Percentiles rank a stretch among this genome's conserved stretches.
Evolutionary conservation across 1,284 basidiomycete species (phyloP).

Genomic region (Mycena sp.): DNA sequence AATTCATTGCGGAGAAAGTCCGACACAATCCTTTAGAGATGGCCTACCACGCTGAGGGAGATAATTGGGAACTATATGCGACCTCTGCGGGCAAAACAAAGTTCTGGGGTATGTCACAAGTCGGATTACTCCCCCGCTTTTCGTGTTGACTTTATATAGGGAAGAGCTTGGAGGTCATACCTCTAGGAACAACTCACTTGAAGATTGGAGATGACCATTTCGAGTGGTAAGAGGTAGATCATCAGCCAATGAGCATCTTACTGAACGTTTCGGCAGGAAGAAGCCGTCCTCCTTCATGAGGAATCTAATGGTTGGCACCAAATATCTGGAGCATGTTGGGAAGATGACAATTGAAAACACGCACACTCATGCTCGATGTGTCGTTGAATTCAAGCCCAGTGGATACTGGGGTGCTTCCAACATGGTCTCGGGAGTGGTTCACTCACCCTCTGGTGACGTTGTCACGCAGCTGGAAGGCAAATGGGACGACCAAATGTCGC

Average conservation of each 20-base stretch:
- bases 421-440: conserved; percentile 71
- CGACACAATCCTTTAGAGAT: conserved; percentile 86
- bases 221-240: conserved; percentile 62
- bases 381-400: conserved; percentile 85
- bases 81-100: conserved; percentile 85
- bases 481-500: conserved; percentile 83
- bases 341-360: conserved; percentile 78
- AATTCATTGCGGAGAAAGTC: conserved; percentile 90
- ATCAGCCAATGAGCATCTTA: neutral
- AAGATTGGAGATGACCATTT: conserved; percentile 72
- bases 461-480: conserved; percentile 78
- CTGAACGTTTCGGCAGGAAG: conserved; percentile 58
- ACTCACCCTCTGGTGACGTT: conserved; percentile 61
- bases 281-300: conserved; percentile 90
- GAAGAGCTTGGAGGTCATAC: conserved; percentile 86
- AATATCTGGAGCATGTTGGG: conserved; percentile 87
- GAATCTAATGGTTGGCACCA: conserved; percentile 90
- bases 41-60: conserved; percentile 85
- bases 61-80: conserved; percentile 77
- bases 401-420: conserved; percentile 87
- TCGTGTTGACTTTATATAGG: conserved; percentile 52
- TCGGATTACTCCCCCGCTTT: conserved; percentile 25
- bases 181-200: conserved; percentile 73
- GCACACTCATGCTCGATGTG: conserved; percentile 63
- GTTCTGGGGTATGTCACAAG: conserved; percentile 79